Percentiles rank a stretch among this genome's conserved stretches.
These are phyloP conservation scores for Ceratocystis colombiana DNA, from an alignment of 2,329 filamentous ascomycete genomes.

Conservation along the genomic window DNA sequence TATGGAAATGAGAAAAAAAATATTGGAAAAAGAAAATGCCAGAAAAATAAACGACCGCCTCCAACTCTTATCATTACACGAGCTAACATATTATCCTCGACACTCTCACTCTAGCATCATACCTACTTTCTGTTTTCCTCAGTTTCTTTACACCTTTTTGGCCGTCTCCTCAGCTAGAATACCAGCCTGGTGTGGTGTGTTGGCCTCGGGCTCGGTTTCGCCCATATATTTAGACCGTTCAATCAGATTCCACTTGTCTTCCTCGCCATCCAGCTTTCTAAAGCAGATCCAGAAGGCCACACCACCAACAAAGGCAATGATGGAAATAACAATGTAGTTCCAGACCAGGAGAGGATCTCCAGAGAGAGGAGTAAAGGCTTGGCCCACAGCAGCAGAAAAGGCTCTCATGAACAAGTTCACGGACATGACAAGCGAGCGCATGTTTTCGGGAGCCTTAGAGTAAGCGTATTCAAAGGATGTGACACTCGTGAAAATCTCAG, in stretches of 20 bases:
- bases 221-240: conserved; percentile 38
- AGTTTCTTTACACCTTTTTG: conserved; percentile 19
- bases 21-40: background rate
- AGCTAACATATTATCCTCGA: too few relatives aligned
- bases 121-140: background rate
- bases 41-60: background rate
- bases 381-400: conserved; percentile 58
- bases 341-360: conserved; percentile 57
- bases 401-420: conserved; percentile 63
- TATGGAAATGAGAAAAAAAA: background rate
- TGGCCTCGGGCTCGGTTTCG: conserved; percentile 33
- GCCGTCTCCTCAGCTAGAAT: conserved; percentile 12
- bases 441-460: conserved; percentile 67
- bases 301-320: conserved; percentile 53
- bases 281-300: conserved; percentile 59
- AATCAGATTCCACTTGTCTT: conserved; percentile 59
- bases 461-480: conserved; percentile 65
- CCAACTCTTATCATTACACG: background rate
- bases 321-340: conserved; percentile 58
- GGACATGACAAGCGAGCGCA: conserved; percentile 65
- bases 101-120: background rate
- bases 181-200: conserved; percentile 23
- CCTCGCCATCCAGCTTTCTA: conserved; percentile 52
- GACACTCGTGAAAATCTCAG: conserved; percentile 47
- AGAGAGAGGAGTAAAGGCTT: conserved; percentile 53